phyloP scores from a whole-genome alignment of 305 asterid genomes.

The Rubia peregrina region DNA sequence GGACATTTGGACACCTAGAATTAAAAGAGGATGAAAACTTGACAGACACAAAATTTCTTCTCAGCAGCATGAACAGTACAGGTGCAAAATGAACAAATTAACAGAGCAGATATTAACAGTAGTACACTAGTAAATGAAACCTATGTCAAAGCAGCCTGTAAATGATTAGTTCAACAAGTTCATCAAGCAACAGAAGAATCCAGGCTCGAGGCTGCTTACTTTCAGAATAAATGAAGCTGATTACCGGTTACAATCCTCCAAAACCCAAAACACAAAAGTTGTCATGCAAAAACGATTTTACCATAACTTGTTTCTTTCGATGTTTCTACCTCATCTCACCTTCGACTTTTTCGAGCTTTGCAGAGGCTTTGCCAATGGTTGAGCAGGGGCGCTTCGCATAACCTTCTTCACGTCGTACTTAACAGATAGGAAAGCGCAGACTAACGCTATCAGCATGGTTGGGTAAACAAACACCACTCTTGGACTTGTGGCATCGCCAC shows the following conservation, averaged over 20 bases:
- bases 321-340: constrained; percentile 34
- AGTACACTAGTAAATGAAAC: background rate
- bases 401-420: constrained; percentile 64
- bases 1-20: background rate
- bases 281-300: background rate
- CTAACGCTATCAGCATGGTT: constrained; percentile 73
- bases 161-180: background rate
- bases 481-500: constrained; percentile 43
- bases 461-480: constrained; percentile 80
- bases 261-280: background rate
- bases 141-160: background rate
- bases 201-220: no score
- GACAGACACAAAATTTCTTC: no score
- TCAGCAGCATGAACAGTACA: background rate
- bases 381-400: constrained; percentile 34
- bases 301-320: background rate
- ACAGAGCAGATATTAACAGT: background rate
- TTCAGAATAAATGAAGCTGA: background rate
- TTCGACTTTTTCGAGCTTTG: constrained; percentile 68
- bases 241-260: background rate
- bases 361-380: constrained; percentile 62
- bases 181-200: background rate
- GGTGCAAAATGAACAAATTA: background rate
- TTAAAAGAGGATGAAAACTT: background rate
- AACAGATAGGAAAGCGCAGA: constrained; percentile 70